Base-by-base conservation (phyloP, 768 basidiomycete species). In the Sarcodon aspratus region DNA sequence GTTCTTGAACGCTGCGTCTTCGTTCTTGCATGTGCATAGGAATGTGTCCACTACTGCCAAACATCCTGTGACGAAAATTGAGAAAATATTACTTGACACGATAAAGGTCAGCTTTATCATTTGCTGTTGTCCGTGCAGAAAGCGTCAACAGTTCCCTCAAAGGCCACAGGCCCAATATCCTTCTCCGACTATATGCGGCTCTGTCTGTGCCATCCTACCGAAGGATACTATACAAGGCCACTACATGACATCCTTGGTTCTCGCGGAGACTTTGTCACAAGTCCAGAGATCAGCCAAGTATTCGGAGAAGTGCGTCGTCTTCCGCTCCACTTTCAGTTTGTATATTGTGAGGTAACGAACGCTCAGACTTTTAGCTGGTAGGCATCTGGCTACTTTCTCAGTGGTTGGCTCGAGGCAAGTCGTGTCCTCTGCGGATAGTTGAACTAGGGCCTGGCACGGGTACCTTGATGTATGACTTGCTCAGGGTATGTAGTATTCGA, bases 391-490 rank as follows among this genome's bases (percentile, higher is more conserved):
- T 89, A 45, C 59, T 92, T 35, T 79, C 80, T 0, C 82, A 84
- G 55, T 96, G 88, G 80, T 66, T 73, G 50, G 67, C 68, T 15
- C 66, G 71, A 5, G 80, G 78, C 0, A 60, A 57, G 4, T 69
- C 76, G 0, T 57, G 61, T 3, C 65, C 68, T 0, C 72, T 91
- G 12, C 75, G 92, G 17, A 57, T 98, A 1, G 72, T 98, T 42
- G 96, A 99, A 59, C 78, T 99, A 9, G 96, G 96, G 3, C 95
- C 96, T 0, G 96, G 96, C 1, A 73, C 85, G 45, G 96, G 95
- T 1, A 97, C 95, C 0, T 68, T 99, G 9, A 87, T 94, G 80
- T 77, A 75, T 44, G 96, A 98, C 63, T 72, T 98, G 7, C 61
- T 98, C 1, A 75, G 92, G 33, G 94, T 96, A 54, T 36, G 82